Percentiles rank a stretch among this genome's conserved stretches.
Evolutionary conservation across 805 yeast species (phyloP).

Genomic region (Lachancea nothofagi): DNA sequence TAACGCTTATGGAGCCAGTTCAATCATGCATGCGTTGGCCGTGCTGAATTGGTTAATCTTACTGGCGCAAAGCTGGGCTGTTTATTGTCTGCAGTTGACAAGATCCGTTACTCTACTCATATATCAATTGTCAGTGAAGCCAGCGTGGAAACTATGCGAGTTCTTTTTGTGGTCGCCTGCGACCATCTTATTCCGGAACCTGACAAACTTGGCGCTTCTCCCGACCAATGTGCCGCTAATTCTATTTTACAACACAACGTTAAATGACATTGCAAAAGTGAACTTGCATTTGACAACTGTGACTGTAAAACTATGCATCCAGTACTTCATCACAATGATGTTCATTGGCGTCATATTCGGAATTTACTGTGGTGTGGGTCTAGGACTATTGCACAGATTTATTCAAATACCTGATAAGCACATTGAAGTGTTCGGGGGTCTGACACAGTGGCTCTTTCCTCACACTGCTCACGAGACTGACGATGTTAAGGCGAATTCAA

Average conservation of each 20-base stretch:
- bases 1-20: neutral
- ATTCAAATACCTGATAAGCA: constrained; percentile 22
- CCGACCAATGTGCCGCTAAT: constrained; percentile 28
- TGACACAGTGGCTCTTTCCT: constrained; percentile 2
- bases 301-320: constrained; percentile 19
- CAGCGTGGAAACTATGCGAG: neutral
- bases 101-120: neutral
- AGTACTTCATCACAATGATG: constrained; percentile 23
- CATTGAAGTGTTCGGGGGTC: constrained; percentile 12
- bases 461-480: neutral
- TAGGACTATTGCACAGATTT: constrained; percentile 22
- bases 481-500: neutral
- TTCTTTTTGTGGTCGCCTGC: constrained; percentile 18
- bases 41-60: neutral
- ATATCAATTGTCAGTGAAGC: constrained; percentile 3
- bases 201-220: constrained; percentile 16
- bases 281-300: constrained; percentile 12
- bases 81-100: neutral
- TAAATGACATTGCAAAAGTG: constrained; percentile 17
- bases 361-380: constrained; percentile 14
- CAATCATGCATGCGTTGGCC: neutral
- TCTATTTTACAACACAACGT: constrained; percentile 21
- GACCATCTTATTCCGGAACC: constrained; percentile 15
- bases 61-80: too few relatives aligned
- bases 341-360: constrained; percentile 21